These are phyloP conservation scores for Cydonia oblonga DNA, from an alignment of 331 rosid genomes.

Conservation along the genomic window DNA sequence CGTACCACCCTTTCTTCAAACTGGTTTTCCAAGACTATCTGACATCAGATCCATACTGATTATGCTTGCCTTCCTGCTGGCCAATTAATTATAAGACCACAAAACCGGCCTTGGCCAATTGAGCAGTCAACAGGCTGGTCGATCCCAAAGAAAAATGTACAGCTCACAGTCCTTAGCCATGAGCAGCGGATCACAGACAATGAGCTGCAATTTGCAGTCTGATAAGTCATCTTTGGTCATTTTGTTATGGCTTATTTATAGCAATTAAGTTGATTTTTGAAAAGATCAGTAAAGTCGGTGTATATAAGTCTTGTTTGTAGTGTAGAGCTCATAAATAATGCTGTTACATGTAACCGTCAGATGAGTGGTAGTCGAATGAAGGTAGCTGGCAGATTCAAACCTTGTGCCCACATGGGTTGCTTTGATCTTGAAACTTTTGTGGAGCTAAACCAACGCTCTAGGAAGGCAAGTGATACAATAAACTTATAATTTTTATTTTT, in stretches of 20 bases:
- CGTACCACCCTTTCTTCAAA: neutral
- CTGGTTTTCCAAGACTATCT: neutral
- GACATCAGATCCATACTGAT: neutral
- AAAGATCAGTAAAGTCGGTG: too few species aligned
- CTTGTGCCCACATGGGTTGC: conserved; percentile 21
- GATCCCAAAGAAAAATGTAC: neutral
- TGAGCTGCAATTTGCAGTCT: neutral
- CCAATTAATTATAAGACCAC: neutral
- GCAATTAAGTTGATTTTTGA: too few species aligned
- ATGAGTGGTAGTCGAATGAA: conserved; percentile 20
- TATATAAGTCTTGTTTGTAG: neutral
- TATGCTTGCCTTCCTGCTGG: neutral
- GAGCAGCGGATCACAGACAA: neutral
- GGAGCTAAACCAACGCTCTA: conserved; percentile 18
- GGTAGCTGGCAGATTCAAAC: conserved; percentile 21
- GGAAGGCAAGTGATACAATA: conserved; percentile 12
- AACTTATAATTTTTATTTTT: neutral
- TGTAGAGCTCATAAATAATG: neutral
- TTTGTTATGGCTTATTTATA: too few species aligned
- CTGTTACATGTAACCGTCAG: conserved; percentile 2
- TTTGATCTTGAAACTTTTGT: conserved; percentile 17
- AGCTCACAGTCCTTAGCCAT: neutral
- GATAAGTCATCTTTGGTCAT: too few species aligned
- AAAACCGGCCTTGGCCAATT: neutral
- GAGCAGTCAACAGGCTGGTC: neutral